Evolutionary conservation across 2,329 filamentous ascomycete species (phyloP).

Genomic region (Fusarium tricinctum): DNA sequence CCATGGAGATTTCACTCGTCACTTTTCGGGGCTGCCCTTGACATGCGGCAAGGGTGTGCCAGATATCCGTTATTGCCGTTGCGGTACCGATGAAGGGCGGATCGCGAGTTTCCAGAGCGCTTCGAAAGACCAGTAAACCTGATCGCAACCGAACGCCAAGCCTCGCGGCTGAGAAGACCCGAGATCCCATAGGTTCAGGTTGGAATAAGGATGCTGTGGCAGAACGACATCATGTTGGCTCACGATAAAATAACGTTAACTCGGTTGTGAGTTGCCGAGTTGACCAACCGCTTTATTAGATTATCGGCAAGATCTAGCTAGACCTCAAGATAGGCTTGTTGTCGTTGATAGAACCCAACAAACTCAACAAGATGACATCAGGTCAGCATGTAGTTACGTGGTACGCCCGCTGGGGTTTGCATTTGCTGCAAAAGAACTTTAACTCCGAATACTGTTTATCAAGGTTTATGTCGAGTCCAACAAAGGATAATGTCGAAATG

Average conservation of each 20-base stretch:
- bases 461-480: slow-evolving; percentile 3
- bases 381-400: slow-evolving; percentile 26
- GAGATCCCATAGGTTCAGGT: slow-evolving; percentile 26
- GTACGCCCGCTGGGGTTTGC: slow-evolving; percentile 29
- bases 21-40: slow-evolving; percentile 9
- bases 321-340: slow-evolving; percentile 9
- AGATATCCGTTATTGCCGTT: slow-evolving; percentile 14
- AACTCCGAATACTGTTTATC: slow-evolving; percentile 29
- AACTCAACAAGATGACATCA: slow-evolving; percentile 45
- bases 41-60: neutral
- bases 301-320: slow-evolving; percentile 1
- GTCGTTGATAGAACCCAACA: neutral
- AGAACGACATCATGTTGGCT: slow-evolving; percentile 16
- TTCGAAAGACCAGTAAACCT: slow-evolving; percentile 12
- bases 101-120: slow-evolving; percentile 42
- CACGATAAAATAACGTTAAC: slow-evolving; percentile 11
- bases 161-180: slow-evolving; percentile 5
- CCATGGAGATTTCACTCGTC: slow-evolving; percentile 5
- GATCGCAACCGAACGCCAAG: slow-evolving; percentile 13
- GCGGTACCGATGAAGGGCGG: slow-evolving; percentile 42
- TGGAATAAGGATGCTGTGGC: neutral
- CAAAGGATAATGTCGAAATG: neutral
- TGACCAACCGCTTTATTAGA: slow-evolving; percentile 28
- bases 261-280: slow-evolving; percentile 37
- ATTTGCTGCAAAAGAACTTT: slow-evolving; percentile 37